Evolutionary conservation across 164 flowering plant species (phyloP), one percentile per base, ranked within the genome.

Genomic region (Nymphaea colorata): DNA sequence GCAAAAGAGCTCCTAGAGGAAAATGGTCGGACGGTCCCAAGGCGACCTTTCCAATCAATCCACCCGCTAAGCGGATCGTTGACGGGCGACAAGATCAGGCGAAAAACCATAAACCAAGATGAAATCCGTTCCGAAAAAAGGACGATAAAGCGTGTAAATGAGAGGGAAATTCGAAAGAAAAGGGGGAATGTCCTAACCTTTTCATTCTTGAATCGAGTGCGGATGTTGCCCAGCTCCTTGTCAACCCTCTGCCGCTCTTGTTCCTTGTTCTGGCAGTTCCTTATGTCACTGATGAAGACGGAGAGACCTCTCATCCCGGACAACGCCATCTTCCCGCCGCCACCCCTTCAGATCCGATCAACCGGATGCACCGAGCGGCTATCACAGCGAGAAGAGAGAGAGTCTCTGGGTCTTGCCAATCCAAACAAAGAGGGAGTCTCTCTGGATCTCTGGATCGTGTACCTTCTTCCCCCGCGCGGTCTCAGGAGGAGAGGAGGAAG

Each of bases 301-400:
- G 98, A 92, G 71, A 92, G 90, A n/a, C 98, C 98, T 82, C 98
- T 79, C 98, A 92, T 92, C 59, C 98, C 98, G 10, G 96, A 85
- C 74, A 88, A 76, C 79, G 98, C 93, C 96, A 89, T 89, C 74
- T 67, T 74, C 79, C 41, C 72, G 78, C 85, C 15, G 12, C 57
- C 14, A 10, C 14, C 12, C 57, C 12, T 8, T 51, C 57, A 10
- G 57, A 51, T 51, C 57, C 57, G 57, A 15, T 15, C 57, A 15
- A 51, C 14, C 57, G 57, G 57, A 51, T 25, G 36, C 36, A 25
- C 36, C 36, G 36, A 25, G 36, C 57, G 14, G 57, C 57, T 51
- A 10, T 15, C 57, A 15, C 12, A 51, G 36, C 36, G 36, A 25
- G 36, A 15, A 51, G 57, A 51, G 57, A 51, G 55, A 45, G 53